Conservation (phyloP, 305 asterid genomes). For the Coffea humblotiana region DNA sequence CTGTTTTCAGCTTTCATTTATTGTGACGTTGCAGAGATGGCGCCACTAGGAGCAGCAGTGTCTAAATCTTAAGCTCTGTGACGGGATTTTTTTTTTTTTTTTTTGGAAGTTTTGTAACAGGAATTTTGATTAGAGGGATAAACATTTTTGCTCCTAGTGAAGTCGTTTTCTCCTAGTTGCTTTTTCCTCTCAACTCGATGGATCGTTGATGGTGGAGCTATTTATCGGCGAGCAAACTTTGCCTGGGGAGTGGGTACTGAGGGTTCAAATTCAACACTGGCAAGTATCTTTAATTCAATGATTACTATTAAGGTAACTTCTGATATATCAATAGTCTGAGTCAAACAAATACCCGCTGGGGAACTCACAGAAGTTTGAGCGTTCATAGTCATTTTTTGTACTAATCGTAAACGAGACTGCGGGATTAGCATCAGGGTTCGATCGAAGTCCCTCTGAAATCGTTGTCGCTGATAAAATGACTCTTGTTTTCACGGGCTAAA, state of each 20-base stretch:
- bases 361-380: too few relatives aligned
- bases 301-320: too few relatives aligned
- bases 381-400: too few relatives aligned
- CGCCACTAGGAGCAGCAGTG: background rate
- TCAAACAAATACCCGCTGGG: too few relatives aligned
- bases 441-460: too few relatives aligned
- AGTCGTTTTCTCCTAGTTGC: background rate
- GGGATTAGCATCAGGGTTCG: too few relatives aligned
- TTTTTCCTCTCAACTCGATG: background rate
- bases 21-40: constrained; percentile 3
- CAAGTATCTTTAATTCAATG: background rate
- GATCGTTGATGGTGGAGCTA: background rate
- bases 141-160: background rate
- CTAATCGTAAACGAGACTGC: too few relatives aligned
- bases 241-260: background rate
- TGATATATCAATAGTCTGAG: too few relatives aligned
- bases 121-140: constrained; percentile 13
- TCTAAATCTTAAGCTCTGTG: background rate
- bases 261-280: background rate
- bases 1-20: background rate
- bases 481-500: too few relatives aligned
- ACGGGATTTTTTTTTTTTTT: constrained; percentile 9
- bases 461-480: too few relatives aligned
- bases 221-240: background rate
- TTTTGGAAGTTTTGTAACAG: background rate